These are phyloP conservation scores for Leptographium lundbergii DNA, from an alignment of 2,329 filamentous ascomycete species.

Conservation along the genomic window DNA sequence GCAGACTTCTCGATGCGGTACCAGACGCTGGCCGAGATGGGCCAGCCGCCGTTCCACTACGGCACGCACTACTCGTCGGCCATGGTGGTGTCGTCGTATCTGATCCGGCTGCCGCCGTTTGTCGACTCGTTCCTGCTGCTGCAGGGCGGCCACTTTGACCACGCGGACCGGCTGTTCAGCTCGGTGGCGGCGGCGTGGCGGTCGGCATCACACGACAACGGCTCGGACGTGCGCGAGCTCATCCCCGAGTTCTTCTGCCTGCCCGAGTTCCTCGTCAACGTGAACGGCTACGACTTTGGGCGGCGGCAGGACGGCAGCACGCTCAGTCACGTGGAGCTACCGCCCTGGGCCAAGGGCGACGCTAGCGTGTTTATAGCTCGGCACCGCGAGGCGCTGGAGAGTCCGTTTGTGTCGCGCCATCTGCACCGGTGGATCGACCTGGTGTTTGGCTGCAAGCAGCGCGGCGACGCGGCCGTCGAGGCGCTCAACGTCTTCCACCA, in stretches of 20 bases:
- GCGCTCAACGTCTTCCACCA: conserved; percentile 93
- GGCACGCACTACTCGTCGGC: conserved; percentile 98
- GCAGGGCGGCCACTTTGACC: conserved; percentile 92
- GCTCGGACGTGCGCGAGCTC: conserved; percentile 86
- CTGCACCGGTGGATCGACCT: conserved; percentile 94
- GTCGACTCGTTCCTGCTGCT: conserved; percentile 90
- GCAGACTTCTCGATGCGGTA: conserved; percentile 75
- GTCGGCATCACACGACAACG: conserved; percentile 78
- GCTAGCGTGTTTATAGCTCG: conserved; percentile 92
- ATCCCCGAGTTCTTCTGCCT: conserved; percentile 97
- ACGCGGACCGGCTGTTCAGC: conserved; percentile 89
- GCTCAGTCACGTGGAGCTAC: conserved; percentile 80
- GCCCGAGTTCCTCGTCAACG: conserved; percentile 87
- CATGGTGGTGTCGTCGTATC: conserved; percentile 95
- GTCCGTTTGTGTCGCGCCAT: conserved; percentile 78
- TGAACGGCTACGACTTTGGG: conserved; percentile 91
- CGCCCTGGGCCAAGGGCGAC: conserved; percentile 93
- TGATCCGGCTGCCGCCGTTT: conserved; percentile 90
- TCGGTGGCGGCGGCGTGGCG: conserved; percentile 85
- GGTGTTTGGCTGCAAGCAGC: conserved; percentile 87
- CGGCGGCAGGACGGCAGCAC: conserved; percentile 63
- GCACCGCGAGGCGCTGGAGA: conserved; percentile 90
- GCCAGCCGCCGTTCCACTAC: conserved; percentile 88
- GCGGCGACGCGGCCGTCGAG: conserved; percentile 82
- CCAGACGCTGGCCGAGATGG: conserved; percentile 80